Conservation (phyloP, 805 yeast genomes). For the Saturnispora quitensis region DNA sequence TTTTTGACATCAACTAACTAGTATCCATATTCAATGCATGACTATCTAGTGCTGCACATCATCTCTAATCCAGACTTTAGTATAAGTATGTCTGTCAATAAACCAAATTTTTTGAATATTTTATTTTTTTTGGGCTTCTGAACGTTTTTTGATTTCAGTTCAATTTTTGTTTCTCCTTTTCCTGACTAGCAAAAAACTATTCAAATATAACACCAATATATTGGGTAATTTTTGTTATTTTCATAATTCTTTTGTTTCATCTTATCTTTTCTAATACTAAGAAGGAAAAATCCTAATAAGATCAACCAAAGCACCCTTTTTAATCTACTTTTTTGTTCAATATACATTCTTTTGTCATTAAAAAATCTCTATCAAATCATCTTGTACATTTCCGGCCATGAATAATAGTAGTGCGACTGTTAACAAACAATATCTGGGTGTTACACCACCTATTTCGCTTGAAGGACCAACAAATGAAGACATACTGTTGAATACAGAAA, state of each 20-base stretch:
- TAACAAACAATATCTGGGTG: conserved; percentile 40
- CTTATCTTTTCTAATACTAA: background rate
- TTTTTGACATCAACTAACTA: too few species aligned
- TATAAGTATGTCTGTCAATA: background rate
- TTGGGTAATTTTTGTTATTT: background rate
- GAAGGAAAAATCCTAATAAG: background rate
- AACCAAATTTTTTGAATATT: too few species aligned
- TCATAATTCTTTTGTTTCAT: background rate
- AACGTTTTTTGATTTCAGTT: background rate
- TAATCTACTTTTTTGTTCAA: too few species aligned
- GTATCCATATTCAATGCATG: background rate
- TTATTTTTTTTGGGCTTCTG: background rate
- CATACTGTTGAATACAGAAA: conserved; percentile 58
- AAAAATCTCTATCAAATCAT: background rate
- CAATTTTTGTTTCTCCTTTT: background rate
- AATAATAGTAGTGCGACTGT: background rate
- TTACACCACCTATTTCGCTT: conserved; percentile 77
- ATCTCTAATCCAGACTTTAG: background rate
- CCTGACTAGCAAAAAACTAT: background rate
- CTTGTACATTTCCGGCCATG: background rate
- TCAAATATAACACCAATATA: background rate
- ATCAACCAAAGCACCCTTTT: too few species aligned
- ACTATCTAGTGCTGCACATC: too few species aligned
- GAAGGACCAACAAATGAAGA: conserved; percentile 81
- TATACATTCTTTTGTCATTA: too few species aligned